Conservation (phyloP, 176 grass and related monocot species). For the Avena eriantha region DNA sequence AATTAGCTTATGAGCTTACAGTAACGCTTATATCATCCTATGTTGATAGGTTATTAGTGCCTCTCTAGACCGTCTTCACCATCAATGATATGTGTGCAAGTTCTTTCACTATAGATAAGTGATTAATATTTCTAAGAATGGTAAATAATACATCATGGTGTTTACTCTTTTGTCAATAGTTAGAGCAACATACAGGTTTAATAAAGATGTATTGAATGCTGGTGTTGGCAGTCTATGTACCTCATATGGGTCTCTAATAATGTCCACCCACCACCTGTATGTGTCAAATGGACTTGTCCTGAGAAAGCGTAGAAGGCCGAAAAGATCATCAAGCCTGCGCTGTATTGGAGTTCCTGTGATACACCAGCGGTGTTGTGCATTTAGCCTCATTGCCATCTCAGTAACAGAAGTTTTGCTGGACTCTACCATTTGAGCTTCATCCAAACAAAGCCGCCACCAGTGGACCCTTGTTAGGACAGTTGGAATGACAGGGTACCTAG, state of each 20-base stretch:
- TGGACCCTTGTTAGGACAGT: conserved; percentile 89
- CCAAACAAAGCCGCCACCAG: conserved; percentile 97
- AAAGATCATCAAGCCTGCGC: conserved; percentile 82
- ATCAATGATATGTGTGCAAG: conserved; percentile 12
- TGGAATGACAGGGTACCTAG: conserved; percentile 88
- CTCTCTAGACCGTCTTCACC: conserved; percentile 3
- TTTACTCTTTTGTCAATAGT: conserved; percentile 12
- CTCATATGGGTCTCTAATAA: conserved; percentile 96
- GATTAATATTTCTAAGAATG: conserved; percentile 21
- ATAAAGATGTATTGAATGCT: conserved; percentile 28
- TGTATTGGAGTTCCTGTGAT: conserved; percentile 97
- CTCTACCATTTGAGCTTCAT: conserved; percentile 99
- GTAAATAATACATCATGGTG: conserved; percentile 23
- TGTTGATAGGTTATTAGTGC: neutral
- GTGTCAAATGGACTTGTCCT: conserved; percentile 77
- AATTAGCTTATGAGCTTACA: conserved; percentile 20
- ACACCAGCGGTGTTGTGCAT: conserved; percentile 86
- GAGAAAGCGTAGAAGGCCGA: conserved; percentile 90
- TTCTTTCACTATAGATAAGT: neutral
- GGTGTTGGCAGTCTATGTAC: conserved; percentile 49
- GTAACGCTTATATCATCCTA: conserved; percentile 25
- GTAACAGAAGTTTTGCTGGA: conserved; percentile 79
- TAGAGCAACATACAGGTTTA: conserved; percentile 8
- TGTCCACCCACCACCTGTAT: conserved; percentile 91
- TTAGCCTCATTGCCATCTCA: conserved; percentile 93